Conservation (phyloP, 2,329 filamentous ascomycete genomes). For the Cladophialophora psammophila region DNA sequence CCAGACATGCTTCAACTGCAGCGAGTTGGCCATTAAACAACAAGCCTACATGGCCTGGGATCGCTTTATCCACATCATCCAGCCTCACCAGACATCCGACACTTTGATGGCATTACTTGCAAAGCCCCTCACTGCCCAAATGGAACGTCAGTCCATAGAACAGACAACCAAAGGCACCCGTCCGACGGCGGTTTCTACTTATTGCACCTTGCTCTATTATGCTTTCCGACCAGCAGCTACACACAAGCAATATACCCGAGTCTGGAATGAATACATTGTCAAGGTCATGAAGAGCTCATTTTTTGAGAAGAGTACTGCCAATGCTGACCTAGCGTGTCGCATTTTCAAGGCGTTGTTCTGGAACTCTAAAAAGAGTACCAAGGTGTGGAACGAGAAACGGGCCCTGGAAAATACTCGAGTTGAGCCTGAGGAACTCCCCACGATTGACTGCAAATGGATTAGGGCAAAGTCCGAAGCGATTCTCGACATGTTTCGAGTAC, state of each 20-base stretch:
- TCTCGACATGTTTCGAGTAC: slow-evolving; percentile 65
- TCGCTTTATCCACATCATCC: slow-evolving; percentile 77
- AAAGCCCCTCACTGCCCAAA: slow-evolving; percentile 72
- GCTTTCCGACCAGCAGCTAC: slow-evolving; percentile 74
- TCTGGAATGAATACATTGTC: slow-evolving; percentile 79
- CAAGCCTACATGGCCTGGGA: slow-evolving; percentile 88
- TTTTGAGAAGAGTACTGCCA: slow-evolving; percentile 53
- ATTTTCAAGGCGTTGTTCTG: slow-evolving; percentile 75
- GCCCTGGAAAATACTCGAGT: slow-evolving; percentile 67
- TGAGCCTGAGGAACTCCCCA: slow-evolving; percentile 77
- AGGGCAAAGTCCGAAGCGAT: slow-evolving; percentile 73
- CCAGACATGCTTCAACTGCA: slow-evolving; percentile 82
- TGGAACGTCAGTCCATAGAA: slow-evolving; percentile 69
- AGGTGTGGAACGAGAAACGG: slow-evolving; percentile 77
- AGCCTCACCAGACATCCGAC: slow-evolving; percentile 66
- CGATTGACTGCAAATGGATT: slow-evolving; percentile 86
- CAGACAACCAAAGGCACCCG: slow-evolving; percentile 54
- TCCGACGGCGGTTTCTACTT: slow-evolving; percentile 69
- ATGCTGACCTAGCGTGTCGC: slow-evolving; percentile 67
- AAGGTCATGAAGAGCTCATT: slow-evolving; percentile 69
- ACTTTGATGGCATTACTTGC: slow-evolving; percentile 68
- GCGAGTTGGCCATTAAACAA: slow-evolving; percentile 72
- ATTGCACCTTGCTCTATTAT: slow-evolving; percentile 85
- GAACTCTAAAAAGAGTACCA: slow-evolving; percentile 50
- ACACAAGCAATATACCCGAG: slow-evolving; percentile 70